phyloP scores from a whole-genome alignment of 371 early-diverging fungal species.

The Fennellomyces sp. region DNA sequence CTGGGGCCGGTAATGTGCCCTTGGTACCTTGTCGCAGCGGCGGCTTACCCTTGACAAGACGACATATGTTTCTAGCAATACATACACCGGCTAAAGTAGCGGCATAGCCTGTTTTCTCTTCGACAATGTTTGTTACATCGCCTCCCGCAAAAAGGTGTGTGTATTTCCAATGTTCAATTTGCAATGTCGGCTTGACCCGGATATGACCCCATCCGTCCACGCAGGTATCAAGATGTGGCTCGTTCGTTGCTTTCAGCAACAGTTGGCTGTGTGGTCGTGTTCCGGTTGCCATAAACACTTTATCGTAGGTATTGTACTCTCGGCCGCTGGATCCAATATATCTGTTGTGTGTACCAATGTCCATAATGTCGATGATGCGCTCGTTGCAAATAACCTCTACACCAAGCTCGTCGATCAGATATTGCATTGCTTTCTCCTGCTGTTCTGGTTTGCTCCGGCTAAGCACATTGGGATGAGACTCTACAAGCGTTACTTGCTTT shows the following conservation, averaged over 20 bases:
- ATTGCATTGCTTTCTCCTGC: slow-evolving; percentile 44
- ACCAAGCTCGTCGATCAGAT: slow-evolving; percentile 50
- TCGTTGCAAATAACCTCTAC: slow-evolving; percentile 67
- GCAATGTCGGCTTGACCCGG: slow-evolving; percentile 62
- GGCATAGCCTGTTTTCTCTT: slow-evolving; percentile 65
- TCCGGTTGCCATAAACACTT: slow-evolving; percentile 46
- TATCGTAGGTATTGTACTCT: slow-evolving; percentile 25
- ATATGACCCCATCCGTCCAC: slow-evolving; percentile 43
- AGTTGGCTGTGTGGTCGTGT: slow-evolving; percentile 34
- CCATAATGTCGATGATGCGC: slow-evolving; percentile 34
- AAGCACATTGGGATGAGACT: slow-evolving; percentile 39
- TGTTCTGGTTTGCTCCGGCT: slow-evolving; percentile 38
- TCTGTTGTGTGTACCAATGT: slow-evolving; percentile 26
- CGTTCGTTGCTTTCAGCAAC: slow-evolving; percentile 17
- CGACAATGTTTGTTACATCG: slow-evolving; percentile 63
- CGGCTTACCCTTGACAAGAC: slow-evolving; percentile 44
- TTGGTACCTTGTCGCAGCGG: slow-evolving; percentile 43
- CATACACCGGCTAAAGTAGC: slow-evolving; percentile 57
- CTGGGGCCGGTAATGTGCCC: slow-evolving; percentile 37
- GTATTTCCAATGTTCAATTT: slow-evolving; percentile 58
- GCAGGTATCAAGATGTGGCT: slow-evolving; percentile 17
- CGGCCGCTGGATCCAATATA: slow-evolving; percentile 17
- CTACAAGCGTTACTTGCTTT: slow-evolving; percentile 59
- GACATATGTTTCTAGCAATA: slow-evolving; percentile 52
- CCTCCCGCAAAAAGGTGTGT: slow-evolving; percentile 70